A percentile compares a stretch with the other conserved stretches of the same genome.
phyloP scores from a whole-genome alignment of 768 basidiomycete genomes.

The Boletellus emodensis region DNA sequence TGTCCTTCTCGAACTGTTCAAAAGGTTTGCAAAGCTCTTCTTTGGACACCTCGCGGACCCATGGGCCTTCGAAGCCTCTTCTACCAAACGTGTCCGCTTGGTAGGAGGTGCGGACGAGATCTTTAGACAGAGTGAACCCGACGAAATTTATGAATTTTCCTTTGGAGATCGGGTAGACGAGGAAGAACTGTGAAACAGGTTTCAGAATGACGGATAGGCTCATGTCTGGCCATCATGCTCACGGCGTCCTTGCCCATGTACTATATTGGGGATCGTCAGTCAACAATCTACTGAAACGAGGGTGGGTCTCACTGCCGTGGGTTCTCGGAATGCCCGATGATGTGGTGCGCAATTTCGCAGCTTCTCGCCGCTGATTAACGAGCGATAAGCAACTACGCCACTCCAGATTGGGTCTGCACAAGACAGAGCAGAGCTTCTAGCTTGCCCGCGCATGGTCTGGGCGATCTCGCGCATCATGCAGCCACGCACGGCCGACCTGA shows the following conservation, averaged over 20 bases:
- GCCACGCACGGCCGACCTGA: slow-evolving; percentile 49
- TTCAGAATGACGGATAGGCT: not conserved
- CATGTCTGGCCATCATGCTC: slow-evolving; percentile 12
- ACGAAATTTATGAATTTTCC: slow-evolving; percentile 62
- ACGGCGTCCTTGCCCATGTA: slow-evolving; percentile 54
- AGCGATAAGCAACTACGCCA: slow-evolving; percentile 56
- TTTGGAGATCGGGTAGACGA: slow-evolving; percentile 58
- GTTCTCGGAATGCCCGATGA: slow-evolving; percentile 45
- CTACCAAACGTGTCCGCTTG: slow-evolving; percentile 13
- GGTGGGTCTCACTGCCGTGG: slow-evolving; percentile 41
- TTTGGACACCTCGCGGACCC: slow-evolving; percentile 46
- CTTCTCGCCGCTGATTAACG: slow-evolving; percentile 51
- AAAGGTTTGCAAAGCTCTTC: slow-evolving; percentile 46
- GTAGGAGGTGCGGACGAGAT: slow-evolving; percentile 48
- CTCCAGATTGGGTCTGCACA: slow-evolving; percentile 55
- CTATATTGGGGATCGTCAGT: slow-evolving; percentile 28
- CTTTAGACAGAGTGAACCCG: slow-evolving; percentile 48
- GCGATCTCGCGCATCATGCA: slow-evolving; percentile 33
- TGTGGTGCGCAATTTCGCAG: slow-evolving; percentile 40
- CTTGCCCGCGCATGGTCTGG: slow-evolving; percentile 33
- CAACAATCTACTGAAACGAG: not conserved
- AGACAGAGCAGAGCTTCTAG: slow-evolving; percentile 39
- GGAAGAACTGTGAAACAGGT: slow-evolving; percentile 42
- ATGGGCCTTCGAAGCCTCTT: slow-evolving; percentile 31
- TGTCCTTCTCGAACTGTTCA: slow-evolving; percentile 56